Evolutionary conservation across 2,329 filamentous ascomycete genomes (phyloP).

Genomic region (Capronia americana): DNA sequence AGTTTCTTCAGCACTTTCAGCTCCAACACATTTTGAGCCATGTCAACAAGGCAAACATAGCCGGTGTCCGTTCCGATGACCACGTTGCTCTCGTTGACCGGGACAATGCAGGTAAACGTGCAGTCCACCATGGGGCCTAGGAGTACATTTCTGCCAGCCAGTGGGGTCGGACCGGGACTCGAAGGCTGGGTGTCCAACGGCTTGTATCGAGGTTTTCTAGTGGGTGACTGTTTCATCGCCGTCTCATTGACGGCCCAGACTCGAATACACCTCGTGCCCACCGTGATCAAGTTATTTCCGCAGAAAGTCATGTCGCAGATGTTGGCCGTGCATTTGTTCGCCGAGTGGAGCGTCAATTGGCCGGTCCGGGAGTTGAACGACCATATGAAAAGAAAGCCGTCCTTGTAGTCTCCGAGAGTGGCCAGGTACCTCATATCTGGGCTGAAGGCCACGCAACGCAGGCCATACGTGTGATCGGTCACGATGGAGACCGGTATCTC

Average conservation of each 20-base stretch:
- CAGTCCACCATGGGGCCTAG: conserved; percentile 81
- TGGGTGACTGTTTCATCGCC: conserved; percentile 62
- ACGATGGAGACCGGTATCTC: conserved; percentile 85
- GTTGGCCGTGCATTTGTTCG: conserved; percentile 89
- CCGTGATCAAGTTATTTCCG: conserved; percentile 79
- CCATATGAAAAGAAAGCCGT: conserved; percentile 95
- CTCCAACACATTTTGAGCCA: conserved; percentile 29
- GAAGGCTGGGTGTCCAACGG: conserved; percentile 44
- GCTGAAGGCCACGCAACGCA: conserved; percentile 88
- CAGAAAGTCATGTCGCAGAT: conserved; percentile 91
- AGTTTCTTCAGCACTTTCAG: conserved; percentile 32
- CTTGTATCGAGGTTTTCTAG: conserved; percentile 64
- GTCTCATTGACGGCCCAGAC: conserved; percentile 72
- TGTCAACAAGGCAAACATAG: conserved; percentile 83
- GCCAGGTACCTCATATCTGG: conserved; percentile 84
- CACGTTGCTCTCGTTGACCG: conserved; percentile 74
- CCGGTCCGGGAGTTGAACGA: conserved; percentile 82
- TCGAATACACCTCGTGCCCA: conserved; percentile 90
- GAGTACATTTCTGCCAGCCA: conserved; percentile 86
- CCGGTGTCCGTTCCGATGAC: conserved; percentile 87
- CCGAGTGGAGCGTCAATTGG: conserved; percentile 77
- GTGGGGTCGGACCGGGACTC: conserved; percentile 66
- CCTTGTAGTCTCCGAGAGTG: conserved; percentile 85
- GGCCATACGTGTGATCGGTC: conserved; percentile 87
- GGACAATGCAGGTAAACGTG: conserved; percentile 79